These are phyloP conservation scores for Suaeda aralocaspica DNA, from an alignment of 148 eudicot genomes.

Conservation along the genomic window DNA sequence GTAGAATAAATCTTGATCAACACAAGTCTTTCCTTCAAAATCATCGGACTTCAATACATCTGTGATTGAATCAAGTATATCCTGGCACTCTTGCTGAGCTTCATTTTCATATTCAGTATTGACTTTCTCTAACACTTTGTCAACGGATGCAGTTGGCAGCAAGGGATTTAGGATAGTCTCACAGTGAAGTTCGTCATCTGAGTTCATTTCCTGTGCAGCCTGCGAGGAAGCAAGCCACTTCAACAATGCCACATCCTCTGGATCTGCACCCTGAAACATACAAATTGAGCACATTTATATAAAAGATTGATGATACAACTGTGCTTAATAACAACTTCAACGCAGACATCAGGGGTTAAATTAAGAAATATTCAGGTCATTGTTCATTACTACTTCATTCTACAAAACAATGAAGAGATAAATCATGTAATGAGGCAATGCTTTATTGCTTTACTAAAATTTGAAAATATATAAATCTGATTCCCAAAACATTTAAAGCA, in stretches of 20 bases:
- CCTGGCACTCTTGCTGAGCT: slow-evolving; percentile 92
- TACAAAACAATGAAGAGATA: neutral
- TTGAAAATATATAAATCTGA: neutral
- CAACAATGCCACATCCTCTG: slow-evolving; percentile 67
- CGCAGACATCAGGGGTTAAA: neutral
- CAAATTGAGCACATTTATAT: slow-evolving; percentile 2
- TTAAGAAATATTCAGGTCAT: slow-evolving; percentile 1
- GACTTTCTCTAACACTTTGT: slow-evolving; percentile 73
- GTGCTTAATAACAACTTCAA: neutral
- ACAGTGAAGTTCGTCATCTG: slow-evolving; percentile 79
- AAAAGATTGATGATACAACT: neutral
- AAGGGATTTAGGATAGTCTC: slow-evolving; percentile 71
- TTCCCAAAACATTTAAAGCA: neutral
- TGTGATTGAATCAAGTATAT: slow-evolving; percentile 85
- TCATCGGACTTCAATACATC: slow-evolving; percentile 33
- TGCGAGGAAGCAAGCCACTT: slow-evolving; percentile 98
- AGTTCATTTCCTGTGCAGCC: slow-evolving; percentile 81
- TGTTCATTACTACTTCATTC: neutral
- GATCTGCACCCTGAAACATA: slow-evolving; percentile 46
- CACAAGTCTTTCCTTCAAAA: slow-evolving; percentile 28
- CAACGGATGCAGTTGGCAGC: slow-evolving; percentile 58
- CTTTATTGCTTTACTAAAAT: no score
- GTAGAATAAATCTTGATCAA: slow-evolving; percentile 22
- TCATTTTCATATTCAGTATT: slow-evolving; percentile 65
- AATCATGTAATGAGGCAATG: neutral